A percentile compares a stretch with the other conserved stretches of the same genome.
Conservation (phyloP, 345 rosid species). For the Triadica sebifera region DNA sequence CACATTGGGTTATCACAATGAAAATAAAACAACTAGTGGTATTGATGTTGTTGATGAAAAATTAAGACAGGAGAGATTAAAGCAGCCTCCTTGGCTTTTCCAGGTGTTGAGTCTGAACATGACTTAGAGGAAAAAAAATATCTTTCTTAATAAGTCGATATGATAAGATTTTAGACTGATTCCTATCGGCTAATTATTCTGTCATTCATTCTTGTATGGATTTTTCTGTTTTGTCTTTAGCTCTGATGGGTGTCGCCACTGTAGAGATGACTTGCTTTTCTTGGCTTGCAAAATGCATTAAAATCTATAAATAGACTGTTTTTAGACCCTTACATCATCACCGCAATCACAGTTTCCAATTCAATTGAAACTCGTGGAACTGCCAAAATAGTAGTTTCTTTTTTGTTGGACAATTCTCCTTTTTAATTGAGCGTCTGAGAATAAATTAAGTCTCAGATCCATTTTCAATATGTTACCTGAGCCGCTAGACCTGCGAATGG, state of each 20-base stretch:
- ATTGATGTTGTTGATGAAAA: constrained; percentile 46
- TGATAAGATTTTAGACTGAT: constrained; percentile 27
- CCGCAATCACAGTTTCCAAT: background rate
- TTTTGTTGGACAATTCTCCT: no score
- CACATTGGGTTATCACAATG: constrained; percentile 26
- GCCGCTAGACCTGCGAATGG: no score
- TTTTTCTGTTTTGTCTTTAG: constrained; percentile 22
- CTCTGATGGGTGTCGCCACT: constrained; percentile 17
- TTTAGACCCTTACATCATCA: background rate
- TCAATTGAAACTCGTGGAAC: no score
- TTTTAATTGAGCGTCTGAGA: no score
- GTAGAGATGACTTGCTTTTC: constrained; percentile 28
- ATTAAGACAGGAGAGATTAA: constrained; percentile 49
- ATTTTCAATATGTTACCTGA: no score
- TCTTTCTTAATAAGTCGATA: constrained; percentile 26
- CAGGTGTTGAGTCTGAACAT: constrained; percentile 77
- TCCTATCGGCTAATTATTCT: constrained; percentile 36
- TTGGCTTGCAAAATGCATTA: constrained; percentile 26
- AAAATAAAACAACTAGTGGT: constrained; percentile 16
- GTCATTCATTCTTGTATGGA: constrained; percentile 32
- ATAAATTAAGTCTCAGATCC: no score
- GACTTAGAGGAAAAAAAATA: constrained; percentile 34
- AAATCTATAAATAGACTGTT: constrained; percentile 19
- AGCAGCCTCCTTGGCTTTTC: constrained; percentile 76
- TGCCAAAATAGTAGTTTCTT: no score